phyloP scores from a whole-genome alignment of 108 stramenopile genomes.

The Epithemia pelagica region DNA sequence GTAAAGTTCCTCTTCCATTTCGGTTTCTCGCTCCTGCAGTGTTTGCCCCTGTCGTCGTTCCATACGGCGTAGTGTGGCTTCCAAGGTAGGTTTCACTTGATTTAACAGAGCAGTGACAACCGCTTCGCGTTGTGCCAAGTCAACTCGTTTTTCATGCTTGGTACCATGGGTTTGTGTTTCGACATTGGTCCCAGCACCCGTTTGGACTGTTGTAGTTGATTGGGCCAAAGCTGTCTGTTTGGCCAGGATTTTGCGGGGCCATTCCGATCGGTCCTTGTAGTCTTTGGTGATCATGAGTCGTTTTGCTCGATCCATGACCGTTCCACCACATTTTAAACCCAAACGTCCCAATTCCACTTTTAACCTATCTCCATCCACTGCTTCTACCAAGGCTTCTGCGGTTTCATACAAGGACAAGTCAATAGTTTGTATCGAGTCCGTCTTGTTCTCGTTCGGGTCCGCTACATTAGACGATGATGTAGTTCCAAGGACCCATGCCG shows the following conservation, averaged over 20 bases:
- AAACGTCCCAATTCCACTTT: constrained; percentile 83
- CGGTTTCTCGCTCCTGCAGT: constrained; percentile 82
- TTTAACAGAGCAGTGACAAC: constrained; percentile 73
- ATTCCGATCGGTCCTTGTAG: constrained; percentile 25
- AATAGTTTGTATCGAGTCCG: constrained; percentile 14
- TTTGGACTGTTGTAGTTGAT: not conserved
- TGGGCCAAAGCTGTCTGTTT: constrained; percentile 27
- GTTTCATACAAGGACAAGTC: constrained; percentile 57
- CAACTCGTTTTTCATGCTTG: constrained; percentile 54
- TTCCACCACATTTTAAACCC: constrained; percentile 96
- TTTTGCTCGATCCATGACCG: constrained; percentile 78
- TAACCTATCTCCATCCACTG: constrained; percentile 71
- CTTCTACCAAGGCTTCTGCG: constrained; percentile 51
- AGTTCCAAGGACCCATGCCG: constrained; percentile 30
- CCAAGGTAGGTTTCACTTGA: constrained; percentile 79
- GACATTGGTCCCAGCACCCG: not conserved
- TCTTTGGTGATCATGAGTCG: constrained; percentile 88
- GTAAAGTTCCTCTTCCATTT: constrained; percentile 78
- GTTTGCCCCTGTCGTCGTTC: constrained; percentile 92
- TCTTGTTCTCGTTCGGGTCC: constrained; percentile 7
- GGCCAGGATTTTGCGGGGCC: constrained; percentile 72
- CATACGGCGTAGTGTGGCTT: constrained; percentile 78
- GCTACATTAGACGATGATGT: not conserved
- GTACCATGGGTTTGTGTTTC: not conserved
- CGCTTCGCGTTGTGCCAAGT: constrained; percentile 66